A percentile compares a stretch with the other conserved stretches of the same genome.
These are phyloP conservation scores for Phaffomyces antillensis DNA, from an alignment of 805 yeast genomes.

Conservation along the genomic window DNA sequence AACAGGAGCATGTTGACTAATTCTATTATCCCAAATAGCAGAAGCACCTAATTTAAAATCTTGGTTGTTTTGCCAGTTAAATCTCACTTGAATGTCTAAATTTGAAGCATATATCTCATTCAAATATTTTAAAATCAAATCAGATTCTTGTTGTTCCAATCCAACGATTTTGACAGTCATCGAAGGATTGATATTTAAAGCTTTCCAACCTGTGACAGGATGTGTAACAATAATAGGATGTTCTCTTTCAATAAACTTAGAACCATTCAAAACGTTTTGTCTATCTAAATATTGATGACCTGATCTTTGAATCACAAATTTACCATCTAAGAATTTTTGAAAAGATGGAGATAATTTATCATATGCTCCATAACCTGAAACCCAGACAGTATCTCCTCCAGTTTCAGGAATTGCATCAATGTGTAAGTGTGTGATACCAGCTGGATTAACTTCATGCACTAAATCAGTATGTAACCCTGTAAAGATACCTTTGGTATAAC, in stretches of 20 bases:
- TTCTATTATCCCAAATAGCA: constrained; percentile 56
- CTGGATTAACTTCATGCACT: constrained; percentile 48
- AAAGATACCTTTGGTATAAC: constrained; percentile 15
- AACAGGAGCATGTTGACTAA: constrained; percentile 45
- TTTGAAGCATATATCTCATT: constrained; percentile 38
- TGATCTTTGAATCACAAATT: constrained; percentile 37
- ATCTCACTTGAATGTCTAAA: constrained; percentile 49
- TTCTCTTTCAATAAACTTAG: constrained; percentile 39
- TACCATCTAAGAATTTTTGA: constrained; percentile 45
- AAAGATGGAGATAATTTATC: constrained; percentile 47
- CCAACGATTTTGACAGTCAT: constrained; percentile 44
- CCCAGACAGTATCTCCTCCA: constrained; percentile 55
- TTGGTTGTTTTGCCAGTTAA: constrained; percentile 37
- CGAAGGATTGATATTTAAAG: constrained; percentile 42
- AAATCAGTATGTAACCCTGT: constrained; percentile 41
- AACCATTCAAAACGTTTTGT: constrained; percentile 37
- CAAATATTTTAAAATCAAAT: constrained; percentile 37
- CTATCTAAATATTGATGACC: constrained; percentile 34
- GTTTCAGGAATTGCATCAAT: constrained; percentile 41
- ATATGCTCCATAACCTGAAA: constrained; percentile 52
- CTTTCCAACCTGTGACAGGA: constrained; percentile 59
- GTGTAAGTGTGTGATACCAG: constrained; percentile 47
- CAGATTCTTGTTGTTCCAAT: constrained; percentile 41
- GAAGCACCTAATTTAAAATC: constrained; percentile 35
- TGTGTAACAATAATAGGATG: constrained; percentile 56